Conservation (phyloP, 202 grass and related monocot genomes). For the Zizania palustris region DNA sequence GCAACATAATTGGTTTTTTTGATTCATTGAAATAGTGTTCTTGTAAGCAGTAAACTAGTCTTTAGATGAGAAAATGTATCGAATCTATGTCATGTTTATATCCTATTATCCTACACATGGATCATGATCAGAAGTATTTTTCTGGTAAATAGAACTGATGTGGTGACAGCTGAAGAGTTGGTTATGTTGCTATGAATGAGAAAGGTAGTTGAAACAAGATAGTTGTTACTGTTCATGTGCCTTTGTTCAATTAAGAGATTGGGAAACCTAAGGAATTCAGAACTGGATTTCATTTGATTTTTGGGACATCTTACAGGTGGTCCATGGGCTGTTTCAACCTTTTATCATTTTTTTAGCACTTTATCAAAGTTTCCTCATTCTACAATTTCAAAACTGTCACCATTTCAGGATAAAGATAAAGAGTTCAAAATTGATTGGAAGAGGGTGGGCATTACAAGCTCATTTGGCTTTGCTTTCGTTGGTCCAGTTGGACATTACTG, state of each 20-base stretch:
- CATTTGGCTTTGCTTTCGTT: slow-evolving; percentile 92
- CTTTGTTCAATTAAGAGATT: slow-evolving; percentile 29
- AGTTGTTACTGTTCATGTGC: slow-evolving; percentile 26
- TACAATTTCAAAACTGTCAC: not conserved
- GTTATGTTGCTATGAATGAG: slow-evolving; percentile 7
- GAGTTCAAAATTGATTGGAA: slow-evolving; percentile 93
- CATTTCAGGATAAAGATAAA: slow-evolving; percentile 72
- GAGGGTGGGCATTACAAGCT: slow-evolving; percentile 84
- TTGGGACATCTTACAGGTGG: not conserved
- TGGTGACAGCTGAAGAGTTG: slow-evolving; percentile 13
- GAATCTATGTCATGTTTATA: not conserved
- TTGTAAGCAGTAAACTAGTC: not conserved
- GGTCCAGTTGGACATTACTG: slow-evolving; percentile 95
- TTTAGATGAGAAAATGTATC: not conserved
- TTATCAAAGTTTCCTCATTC: slow-evolving; percentile 20
- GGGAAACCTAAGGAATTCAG: slow-evolving; percentile 20
- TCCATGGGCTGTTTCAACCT: not conserved
- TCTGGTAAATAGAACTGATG: slow-evolving; percentile 16
- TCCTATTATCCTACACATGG: not conserved
- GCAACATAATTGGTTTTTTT: not conserved
- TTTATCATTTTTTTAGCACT: slow-evolving; percentile 9
- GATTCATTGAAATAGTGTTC: not conserved
- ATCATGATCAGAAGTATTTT: not conserved
- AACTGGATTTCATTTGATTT: slow-evolving; percentile 17
- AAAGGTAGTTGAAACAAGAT: slow-evolving; percentile 23